phyloP scores from a whole-genome alignment of 2,329 filamentous ascomycete genomes.

The Alternaria sp. region DNA sequence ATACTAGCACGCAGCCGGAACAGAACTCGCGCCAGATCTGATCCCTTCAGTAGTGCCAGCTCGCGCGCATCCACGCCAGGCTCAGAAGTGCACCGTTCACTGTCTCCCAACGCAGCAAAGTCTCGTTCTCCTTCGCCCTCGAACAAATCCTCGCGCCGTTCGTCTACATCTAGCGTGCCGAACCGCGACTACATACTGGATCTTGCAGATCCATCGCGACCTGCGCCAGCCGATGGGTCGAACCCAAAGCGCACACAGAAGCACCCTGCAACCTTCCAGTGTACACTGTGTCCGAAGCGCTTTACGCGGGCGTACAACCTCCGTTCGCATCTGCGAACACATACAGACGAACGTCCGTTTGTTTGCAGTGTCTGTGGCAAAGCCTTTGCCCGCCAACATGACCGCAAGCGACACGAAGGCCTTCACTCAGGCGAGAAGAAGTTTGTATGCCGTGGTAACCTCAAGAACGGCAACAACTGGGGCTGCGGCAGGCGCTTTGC shows the following conservation, averaged over 20 bases:
- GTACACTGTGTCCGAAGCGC: constrained; percentile 88
- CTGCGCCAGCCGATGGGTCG: constrained; percentile 58
- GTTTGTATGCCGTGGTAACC: constrained; percentile 92
- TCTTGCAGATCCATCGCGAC: constrained; percentile 86
- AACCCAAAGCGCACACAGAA: constrained; percentile 88
- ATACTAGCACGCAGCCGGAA: constrained; percentile 61
- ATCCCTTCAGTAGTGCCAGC: constrained; percentile 62
- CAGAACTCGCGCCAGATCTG: constrained; percentile 67
- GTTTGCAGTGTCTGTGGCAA: constrained; percentile 97
- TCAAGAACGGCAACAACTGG: constrained; percentile 85
- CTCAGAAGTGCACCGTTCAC: constrained; percentile 46
- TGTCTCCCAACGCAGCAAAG: constrained; percentile 55
- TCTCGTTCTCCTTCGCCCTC: constrained; percentile 59
- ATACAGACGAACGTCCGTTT: constrained; percentile 96
- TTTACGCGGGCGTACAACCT: constrained; percentile 98
- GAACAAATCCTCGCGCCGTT: constrained; percentile 58
- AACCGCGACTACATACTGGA: constrained; percentile 84
- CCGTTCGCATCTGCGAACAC: constrained; percentile 91
- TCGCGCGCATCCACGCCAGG: constrained; percentile 56
- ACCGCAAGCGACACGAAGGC: constrained; percentile 95
- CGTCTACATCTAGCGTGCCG: constrained; percentile 61
- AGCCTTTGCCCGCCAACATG: constrained; percentile 95
- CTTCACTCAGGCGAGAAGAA: constrained; percentile 98
- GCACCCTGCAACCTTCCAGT: constrained; percentile 97
- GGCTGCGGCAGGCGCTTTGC: constrained; percentile 93